Evolutionary conservation across 495 filamentous ascomycete genomes (phyloP).

Genomic region (Hypoxylon subgilvum): DNA sequence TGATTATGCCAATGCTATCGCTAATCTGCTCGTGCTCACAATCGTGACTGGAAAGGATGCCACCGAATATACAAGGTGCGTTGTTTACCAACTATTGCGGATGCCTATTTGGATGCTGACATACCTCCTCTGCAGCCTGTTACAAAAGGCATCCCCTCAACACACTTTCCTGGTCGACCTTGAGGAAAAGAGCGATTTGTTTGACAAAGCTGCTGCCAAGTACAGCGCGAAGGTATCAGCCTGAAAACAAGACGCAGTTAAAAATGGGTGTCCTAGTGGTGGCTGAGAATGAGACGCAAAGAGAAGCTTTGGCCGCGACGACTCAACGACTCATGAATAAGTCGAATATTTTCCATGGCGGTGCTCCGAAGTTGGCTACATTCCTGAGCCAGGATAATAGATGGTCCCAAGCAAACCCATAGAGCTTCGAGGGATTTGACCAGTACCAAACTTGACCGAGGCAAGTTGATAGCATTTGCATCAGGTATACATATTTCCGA

Average conservation of each 20-base stretch:
- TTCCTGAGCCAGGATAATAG: too few species aligned
- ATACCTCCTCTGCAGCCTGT: constrained; percentile 50
- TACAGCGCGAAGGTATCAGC: constrained; percentile 74
- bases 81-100: constrained; percentile 3
- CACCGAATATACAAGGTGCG: constrained; percentile 65
- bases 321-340: constrained; percentile 26
- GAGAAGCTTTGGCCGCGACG: constrained; percentile 23
- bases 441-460: background rate
- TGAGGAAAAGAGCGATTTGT: constrained; percentile 75
- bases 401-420: background rate
- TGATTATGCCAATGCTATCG: constrained; percentile 72
- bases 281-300: constrained; percentile 5
- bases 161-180: constrained; percentile 73
- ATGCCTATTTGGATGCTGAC: constrained; percentile 22
- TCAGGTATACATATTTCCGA: constrained; percentile 12
- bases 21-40: constrained; percentile 80
- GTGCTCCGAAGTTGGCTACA: background rate
- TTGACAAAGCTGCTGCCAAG: constrained; percentile 80
- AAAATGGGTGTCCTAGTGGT: too few species aligned
- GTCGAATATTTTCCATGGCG: constrained; percentile 7
- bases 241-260: too few species aligned
- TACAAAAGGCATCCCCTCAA: constrained; percentile 62
- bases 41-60: constrained; percentile 73
- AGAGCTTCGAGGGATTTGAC: too few species aligned
- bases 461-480: background rate